Percentiles rank a stretch among this genome's conserved stretches.
phyloP scores from a whole-genome alignment of 768 basidiomycete genomes.

The Lyophyllum semitale region DNA sequence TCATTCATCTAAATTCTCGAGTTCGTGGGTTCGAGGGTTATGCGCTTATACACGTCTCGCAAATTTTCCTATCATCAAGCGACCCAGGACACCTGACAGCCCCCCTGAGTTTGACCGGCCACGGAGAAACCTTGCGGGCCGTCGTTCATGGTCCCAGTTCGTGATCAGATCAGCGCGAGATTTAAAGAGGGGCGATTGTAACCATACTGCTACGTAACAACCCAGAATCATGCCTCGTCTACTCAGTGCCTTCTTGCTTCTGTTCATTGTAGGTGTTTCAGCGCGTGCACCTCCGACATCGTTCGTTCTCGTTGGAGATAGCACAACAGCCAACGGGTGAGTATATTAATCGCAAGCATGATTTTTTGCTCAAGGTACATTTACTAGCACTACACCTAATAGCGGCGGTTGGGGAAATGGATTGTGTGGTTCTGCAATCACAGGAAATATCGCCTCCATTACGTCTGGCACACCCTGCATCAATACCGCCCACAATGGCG shows the following conservation, averaged over 20 bases:
- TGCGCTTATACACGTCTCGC: background rate
- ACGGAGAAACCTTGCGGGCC: slow-evolving; percentile 11
- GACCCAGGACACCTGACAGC: too few species aligned
- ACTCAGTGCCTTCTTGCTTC: background rate
- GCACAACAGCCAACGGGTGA: slow-evolving; percentile 41
- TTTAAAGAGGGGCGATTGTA: background rate
- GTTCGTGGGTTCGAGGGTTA: background rate
- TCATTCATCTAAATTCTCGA: background rate
- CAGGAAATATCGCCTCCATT: slow-evolving; percentile 33
- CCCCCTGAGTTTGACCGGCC: too few species aligned
- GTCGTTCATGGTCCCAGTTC: background rate
- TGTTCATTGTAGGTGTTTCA: background rate
- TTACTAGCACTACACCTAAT: slow-evolving; percentile 31
- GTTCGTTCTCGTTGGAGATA: slow-evolving; percentile 42
- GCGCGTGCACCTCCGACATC: slow-evolving; percentile 23
- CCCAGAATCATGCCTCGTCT: slow-evolving; percentile 4
- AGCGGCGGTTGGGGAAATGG: slow-evolving; percentile 45
- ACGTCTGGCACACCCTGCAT: slow-evolving; percentile 35
- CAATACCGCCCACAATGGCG: slow-evolving; percentile 42
- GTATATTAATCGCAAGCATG: background rate
- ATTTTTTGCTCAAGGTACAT: background rate
- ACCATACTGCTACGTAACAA: background rate
- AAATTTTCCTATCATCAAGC: background rate
- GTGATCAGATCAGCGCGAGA: background rate
- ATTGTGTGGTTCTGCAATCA: slow-evolving; percentile 36